phyloP scores from a whole-genome alignment of 495 filamentous ascomycete genomes.

The Tetracladium setigerum region DNA sequence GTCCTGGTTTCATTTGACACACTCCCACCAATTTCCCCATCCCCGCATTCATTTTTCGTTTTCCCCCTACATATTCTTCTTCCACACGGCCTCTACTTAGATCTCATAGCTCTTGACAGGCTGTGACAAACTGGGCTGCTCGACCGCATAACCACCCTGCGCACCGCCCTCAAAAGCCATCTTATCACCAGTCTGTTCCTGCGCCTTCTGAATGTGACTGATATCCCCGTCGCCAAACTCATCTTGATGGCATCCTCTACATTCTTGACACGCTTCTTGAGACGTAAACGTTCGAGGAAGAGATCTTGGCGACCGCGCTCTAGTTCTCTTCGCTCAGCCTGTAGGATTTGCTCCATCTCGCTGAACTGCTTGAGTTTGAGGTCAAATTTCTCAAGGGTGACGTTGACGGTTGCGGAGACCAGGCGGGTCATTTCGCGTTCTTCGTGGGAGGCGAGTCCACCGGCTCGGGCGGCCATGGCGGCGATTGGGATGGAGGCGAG shows the following conservation, averaged over 20 bases:
- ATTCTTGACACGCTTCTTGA: conserved; percentile 78
- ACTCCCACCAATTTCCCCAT: background rate
- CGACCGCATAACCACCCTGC: conserved; percentile 37
- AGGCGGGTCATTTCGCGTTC: conserved; percentile 93
- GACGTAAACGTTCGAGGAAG: conserved; percentile 82
- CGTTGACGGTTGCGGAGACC: conserved; percentile 77
- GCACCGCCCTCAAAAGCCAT: conserved; percentile 52
- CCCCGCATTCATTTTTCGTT: conserved; percentile 1
- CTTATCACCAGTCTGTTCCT: conserved; percentile 44
- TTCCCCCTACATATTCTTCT: conserved; percentile 11
- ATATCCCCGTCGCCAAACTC: conserved; percentile 52
- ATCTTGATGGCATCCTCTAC: conserved; percentile 69
- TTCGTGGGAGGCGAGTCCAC: conserved; percentile 85
- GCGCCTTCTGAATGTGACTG: conserved; percentile 49
- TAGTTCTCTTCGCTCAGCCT: conserved; percentile 86
- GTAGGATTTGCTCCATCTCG: conserved; percentile 86
- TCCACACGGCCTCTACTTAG: background rate
- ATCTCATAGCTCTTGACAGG: conserved; percentile 22
- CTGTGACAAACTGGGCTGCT: conserved; percentile 61
- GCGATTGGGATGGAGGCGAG: conserved; percentile 76
- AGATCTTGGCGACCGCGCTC: conserved; percentile 86
- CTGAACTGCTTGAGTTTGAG: conserved; percentile 87
- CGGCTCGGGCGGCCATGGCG: conserved; percentile 74
- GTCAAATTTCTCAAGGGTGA: conserved; percentile 75
- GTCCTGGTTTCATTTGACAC: background rate